Evolutionary conservation across 805 yeast species (phyloP).

Genomic region (Suhomyces pyralidae): DNA sequence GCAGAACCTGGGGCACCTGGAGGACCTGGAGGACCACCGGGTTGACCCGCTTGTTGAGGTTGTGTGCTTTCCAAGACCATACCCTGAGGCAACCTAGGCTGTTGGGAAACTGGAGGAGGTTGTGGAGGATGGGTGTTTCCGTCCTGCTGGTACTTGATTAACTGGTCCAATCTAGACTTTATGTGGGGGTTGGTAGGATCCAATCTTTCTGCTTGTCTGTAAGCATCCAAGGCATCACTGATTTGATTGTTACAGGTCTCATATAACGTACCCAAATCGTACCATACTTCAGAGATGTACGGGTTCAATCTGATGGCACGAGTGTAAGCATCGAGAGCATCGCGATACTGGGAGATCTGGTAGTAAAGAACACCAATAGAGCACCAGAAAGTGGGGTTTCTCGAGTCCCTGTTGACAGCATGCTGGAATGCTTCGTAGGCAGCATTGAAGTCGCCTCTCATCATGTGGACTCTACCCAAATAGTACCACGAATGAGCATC

Average conservation of each 20-base stretch:
- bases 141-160: slow-evolving; percentile 68
- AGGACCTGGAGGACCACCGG: slow-evolving; percentile 1
- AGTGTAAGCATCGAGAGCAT: slow-evolving; percentile 96
- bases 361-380: slow-evolving; percentile 93
- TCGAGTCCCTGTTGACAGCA: slow-evolving; percentile 93
- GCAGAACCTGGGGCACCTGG: slow-evolving; percentile 11
- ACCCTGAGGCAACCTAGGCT: slow-evolving; percentile 60
- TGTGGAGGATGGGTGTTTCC: slow-evolving; percentile 63
- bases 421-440: slow-evolving; percentile 99
- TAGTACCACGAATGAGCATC: slow-evolving; percentile 99
- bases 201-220: slow-evolving; percentile 90
- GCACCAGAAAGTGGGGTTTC: slow-evolving; percentile 98
- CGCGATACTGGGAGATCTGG: slow-evolving; percentile 93
- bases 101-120: slow-evolving; percentile 65
- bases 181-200: slow-evolving; percentile 95
- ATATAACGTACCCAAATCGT: slow-evolving; percentile 93
- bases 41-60: slow-evolving; percentile 12
- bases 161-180: slow-evolving; percentile 85
- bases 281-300: slow-evolving; percentile 96
- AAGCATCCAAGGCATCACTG: slow-evolving; percentile 93
- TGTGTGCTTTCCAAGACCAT: slow-evolving; percentile 54
- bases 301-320: slow-evolving; percentile 95
- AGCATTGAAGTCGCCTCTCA: slow-evolving; percentile 88
- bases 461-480: slow-evolving; percentile 95
- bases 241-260: slow-evolving; percentile 97